A percentile compares a stretch with the other conserved stretches of the same genome.
phyloP scores from a whole-genome alignment of 306 rosid genomes.

The Quercus berberidifolia region DNA sequence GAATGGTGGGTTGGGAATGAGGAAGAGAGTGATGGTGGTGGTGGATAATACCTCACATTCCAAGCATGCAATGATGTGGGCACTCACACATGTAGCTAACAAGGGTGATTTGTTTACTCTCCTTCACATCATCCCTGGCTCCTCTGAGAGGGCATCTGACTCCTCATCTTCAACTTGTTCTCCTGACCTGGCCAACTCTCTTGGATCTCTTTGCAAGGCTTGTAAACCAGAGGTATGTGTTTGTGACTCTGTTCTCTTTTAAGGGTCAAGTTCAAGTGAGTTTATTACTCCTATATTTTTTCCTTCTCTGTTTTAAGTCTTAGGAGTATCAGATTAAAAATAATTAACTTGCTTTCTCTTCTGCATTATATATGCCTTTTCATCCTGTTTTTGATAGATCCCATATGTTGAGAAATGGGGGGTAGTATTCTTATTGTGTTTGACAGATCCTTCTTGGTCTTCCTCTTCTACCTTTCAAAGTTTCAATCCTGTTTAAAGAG shows the following conservation, averaged over 20 bases:
- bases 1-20: constrained; percentile 38
- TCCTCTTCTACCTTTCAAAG: background rate
- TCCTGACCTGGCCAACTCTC: constrained; percentile 61
- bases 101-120: constrained; percentile 86
- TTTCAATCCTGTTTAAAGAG: constrained; percentile 2
- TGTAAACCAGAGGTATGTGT: constrained; percentile 76
- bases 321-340: background rate
- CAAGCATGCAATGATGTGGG: constrained; percentile 93
- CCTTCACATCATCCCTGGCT: constrained; percentile 60
- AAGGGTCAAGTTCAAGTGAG: background rate
- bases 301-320: background rate
- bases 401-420: background rate
- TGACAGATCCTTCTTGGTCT: constrained; percentile 36
- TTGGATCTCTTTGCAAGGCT: constrained; percentile 80
- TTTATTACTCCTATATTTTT: background rate
- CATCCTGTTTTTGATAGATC: background rate
- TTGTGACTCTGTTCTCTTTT: background rate
- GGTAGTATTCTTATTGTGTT: background rate
- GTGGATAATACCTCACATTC: constrained; percentile 76
- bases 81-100: constrained; percentile 73
- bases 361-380: background rate
- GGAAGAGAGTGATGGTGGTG: constrained; percentile 90
- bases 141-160: constrained; percentile 17
- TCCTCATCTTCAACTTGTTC: constrained; percentile 48
- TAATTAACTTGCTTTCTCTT: background rate